Evolutionary conservation across 1,284 basidiomycete species (phyloP), one percentile per base, ranked within the genome.

Genomic region (Ustilago vetiveriae): DNA sequence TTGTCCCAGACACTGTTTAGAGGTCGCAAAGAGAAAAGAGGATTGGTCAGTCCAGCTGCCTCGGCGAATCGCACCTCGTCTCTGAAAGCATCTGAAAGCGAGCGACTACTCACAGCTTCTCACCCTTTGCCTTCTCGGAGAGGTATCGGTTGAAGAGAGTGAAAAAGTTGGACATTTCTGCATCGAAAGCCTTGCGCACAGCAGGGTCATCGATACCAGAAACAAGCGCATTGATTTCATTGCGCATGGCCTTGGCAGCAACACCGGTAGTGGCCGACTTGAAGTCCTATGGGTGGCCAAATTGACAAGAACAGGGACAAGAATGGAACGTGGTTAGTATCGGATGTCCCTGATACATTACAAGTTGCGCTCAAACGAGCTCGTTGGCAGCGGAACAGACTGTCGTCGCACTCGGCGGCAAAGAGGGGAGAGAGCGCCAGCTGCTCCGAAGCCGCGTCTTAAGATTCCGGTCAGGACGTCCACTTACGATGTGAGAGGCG

Each of bases 151-250:
- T 98, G 87, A 98, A 99, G 81, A 99, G 92, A 83, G 90, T 90
- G 88, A 98, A 98, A 87, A 98, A 99, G 63, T 91, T 90, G 82
- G 95, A 91, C 96, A 98, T 98, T 86, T 99, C 94, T 40, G 90
- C 90, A 83, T 97, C 93, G 84, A 98, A 98, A 17, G 90, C 90
- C 89, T 91, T 92, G 55, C 75, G 71, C 8, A 74, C 78, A 13
- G 58, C 83, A 36, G 88, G 86, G 79, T 97, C 92, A 69, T 81
- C 72, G 56, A 82, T 75, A 26, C 70, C 76, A n/a, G 71, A 85
- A 80, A 98, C 92, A 86, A 98, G 90, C 81, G 88, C 88, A 84
- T 92, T 91, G 85, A 98, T 90, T 86, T 98, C 95, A 82, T 98
- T 97, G 85, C 93, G 90, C 96, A 98, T 98, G 59, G 94, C 88